A percentile compares a stretch with the other conserved stretches of the same genome.
Conservation (phyloP, 2,329 filamentous ascomycete species). For the Xylaria polymorpha region DNA sequence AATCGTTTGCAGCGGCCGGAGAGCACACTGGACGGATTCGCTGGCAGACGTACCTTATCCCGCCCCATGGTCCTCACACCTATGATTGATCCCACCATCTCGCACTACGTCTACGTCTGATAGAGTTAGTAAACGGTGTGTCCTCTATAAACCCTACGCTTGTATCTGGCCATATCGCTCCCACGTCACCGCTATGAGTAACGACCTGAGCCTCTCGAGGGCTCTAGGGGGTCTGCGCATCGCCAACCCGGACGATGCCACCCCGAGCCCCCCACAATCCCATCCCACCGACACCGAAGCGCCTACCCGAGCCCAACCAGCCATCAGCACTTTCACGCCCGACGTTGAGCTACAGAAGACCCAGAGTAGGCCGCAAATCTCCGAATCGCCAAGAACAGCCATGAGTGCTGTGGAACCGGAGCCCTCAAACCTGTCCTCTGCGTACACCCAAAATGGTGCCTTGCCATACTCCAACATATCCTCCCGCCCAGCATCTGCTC, state of each 20-base stretch:
- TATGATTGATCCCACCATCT: conserved; percentile 29
- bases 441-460: conserved; percentile 43
- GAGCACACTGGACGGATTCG: conserved; percentile 24
- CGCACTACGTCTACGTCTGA: conserved; percentile 16
- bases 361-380: conserved; percentile 40
- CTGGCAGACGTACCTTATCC: conserved; percentile 24
- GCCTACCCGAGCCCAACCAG: conserved; percentile 40
- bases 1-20: conserved; percentile 28
- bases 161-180: not conserved
- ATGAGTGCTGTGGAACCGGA: conserved; percentile 44
- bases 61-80: conserved; percentile 25
- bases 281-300: conserved; percentile 49
- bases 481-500: conserved; percentile 50
- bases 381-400: conserved; percentile 41
- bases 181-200: conserved; percentile 73
- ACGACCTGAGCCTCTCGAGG: conserved; percentile 91
- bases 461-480: conserved; percentile 46
- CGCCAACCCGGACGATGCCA: conserved; percentile 89
- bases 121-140: conserved; percentile 19
- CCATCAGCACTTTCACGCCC: conserved; percentile 37
- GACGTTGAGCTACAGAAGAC: conserved; percentile 43
- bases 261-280: conserved; percentile 51
- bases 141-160: conserved; percentile 5
- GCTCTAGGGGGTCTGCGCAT: conserved; percentile 94
- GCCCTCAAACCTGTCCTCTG: conserved; percentile 42